phyloP scores from a whole-genome alignment of 768 basidiomycete species.

The Chalciporus pseudorubinellus region DNA sequence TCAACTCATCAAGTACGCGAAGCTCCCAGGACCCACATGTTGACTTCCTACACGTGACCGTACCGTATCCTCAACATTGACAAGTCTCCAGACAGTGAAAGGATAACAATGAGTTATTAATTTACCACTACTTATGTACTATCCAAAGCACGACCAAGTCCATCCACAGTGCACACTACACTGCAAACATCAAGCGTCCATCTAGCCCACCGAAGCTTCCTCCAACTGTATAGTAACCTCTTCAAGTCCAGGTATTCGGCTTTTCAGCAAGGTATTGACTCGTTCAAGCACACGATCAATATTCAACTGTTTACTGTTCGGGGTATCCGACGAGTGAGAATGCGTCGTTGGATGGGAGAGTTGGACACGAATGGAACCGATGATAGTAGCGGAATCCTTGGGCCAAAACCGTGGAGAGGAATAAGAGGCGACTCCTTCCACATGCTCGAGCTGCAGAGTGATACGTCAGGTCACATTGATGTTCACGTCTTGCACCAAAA shows the following conservation, averaged over 20 bases:
- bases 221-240: conserved; percentile 92
- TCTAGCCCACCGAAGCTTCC: conserved; percentile 11
- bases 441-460: conserved; percentile 52
- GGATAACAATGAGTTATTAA: conserved; percentile 5
- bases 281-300: conserved; percentile 69
- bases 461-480: conserved; percentile 1
- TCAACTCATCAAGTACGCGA: not conserved
- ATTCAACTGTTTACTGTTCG: conserved; percentile 13
- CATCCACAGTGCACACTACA: conserved; percentile 1
- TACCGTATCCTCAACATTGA: not conserved
- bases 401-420: conserved; percentile 91
- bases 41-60: not conserved
- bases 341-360: conserved; percentile 60
- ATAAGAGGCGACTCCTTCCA: conserved; percentile 83
- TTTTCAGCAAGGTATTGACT: conserved; percentile 70
- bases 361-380: conserved; percentile 92
- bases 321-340: conserved; percentile 53
- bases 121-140: conserved; percentile 15
- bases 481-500: not conserved
- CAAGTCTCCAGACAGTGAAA: too few relatives aligned
- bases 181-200: not conserved
- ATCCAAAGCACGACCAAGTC: conserved; percentile 9
- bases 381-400: conserved; percentile 78
- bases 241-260: conserved; percentile 75
- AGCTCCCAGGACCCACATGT: not conserved